A percentile compares a stretch with the other conserved stretches of the same genome.
These are phyloP conservation scores for Porphyridium purpureum DNA, from an alignment of 23 red algal species.

Conservation along the genomic window DNA sequence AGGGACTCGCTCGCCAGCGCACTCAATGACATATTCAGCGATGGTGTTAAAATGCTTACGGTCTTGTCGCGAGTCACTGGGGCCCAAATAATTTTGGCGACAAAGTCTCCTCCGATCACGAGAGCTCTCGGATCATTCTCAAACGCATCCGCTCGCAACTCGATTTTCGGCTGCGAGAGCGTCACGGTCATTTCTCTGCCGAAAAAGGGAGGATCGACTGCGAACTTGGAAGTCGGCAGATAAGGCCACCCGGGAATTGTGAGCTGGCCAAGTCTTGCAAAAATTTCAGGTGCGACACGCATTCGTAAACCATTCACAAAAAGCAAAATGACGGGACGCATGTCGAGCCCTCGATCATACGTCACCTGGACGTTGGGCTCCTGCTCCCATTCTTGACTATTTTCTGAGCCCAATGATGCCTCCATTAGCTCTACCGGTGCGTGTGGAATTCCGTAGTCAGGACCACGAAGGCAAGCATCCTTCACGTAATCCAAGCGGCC, in stretches of 20 bases:
- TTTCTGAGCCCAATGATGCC: too few relatives aligned
- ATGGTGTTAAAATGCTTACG: too few relatives aligned
- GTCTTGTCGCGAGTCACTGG: conserved; percentile 31
- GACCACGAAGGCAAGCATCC: too few relatives aligned
- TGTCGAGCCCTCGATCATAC: conserved; percentile 19
- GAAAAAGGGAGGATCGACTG: conserved; percentile 27
- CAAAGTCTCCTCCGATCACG: conserved; percentile 30
- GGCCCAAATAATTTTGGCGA: conserved; percentile 38
- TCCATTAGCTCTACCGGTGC: too few relatives aligned
- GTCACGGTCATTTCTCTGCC: conserved; percentile 33
- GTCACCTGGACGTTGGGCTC: conserved; percentile 19
- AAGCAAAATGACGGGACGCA: conserved; percentile 34
- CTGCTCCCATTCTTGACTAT: too few relatives aligned
- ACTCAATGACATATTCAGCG: too few relatives aligned
- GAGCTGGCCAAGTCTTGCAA: conserved; percentile 19
- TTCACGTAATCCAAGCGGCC: too few relatives aligned
- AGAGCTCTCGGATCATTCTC: conserved; percentile 26
- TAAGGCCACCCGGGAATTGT: conserved; percentile 44
- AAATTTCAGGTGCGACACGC: conserved; percentile 18
- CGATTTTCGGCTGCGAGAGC: conserved; percentile 19
- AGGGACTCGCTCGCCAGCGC: background rate
- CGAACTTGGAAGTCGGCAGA: conserved; percentile 21
- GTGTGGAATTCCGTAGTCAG: too few relatives aligned
- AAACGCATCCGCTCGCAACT: conserved; percentile 9
- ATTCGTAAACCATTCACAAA: conserved; percentile 17